These are phyloP conservation scores for Sporothrix protearum DNA, from an alignment of 2,329 filamentous ascomycete species.

Conservation along the genomic window DNA sequence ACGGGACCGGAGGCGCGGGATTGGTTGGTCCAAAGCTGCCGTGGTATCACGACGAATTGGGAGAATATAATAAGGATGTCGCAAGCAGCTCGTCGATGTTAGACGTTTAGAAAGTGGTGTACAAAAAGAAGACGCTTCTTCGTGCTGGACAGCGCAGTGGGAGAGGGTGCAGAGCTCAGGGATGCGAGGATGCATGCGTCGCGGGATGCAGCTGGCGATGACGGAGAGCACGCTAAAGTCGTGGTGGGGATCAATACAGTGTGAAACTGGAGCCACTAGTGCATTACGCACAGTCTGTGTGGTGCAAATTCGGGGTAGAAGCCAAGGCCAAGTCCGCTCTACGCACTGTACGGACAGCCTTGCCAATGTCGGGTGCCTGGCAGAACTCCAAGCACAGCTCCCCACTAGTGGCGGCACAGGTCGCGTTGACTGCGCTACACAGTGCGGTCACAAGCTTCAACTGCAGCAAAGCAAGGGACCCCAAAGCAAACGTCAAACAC, in stretches of 20 bases:
- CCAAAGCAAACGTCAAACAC: neutral
- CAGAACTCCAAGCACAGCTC: neutral
- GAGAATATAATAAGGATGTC: neutral
- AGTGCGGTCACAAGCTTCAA: conserved; percentile 1
- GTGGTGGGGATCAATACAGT: neutral
- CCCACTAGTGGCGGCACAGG: neutral
- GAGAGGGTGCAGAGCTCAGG: too few relatives aligned
- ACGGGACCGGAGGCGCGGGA: neutral
- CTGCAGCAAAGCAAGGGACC: neutral
- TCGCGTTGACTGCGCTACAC: neutral
- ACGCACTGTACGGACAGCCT: neutral
- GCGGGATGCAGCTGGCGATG: neutral
- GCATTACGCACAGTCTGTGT: neutral
- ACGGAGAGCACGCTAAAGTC: neutral
- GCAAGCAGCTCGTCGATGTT: neutral
- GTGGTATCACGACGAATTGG: neutral
- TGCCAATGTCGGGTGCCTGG: too few relatives aligned
- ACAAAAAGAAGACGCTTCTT: neutral
- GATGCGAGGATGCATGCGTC: neutral
- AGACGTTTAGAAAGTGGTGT: neutral
- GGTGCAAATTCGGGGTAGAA: neutral
- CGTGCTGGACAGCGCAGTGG: neutral
- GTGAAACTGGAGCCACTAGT: neutral
- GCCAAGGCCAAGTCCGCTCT: neutral
- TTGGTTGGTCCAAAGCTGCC: neutral